phyloP scores from a whole-genome alignment of 2,329 filamentous ascomycete species.

The Lomentospora prolificans region DNA sequence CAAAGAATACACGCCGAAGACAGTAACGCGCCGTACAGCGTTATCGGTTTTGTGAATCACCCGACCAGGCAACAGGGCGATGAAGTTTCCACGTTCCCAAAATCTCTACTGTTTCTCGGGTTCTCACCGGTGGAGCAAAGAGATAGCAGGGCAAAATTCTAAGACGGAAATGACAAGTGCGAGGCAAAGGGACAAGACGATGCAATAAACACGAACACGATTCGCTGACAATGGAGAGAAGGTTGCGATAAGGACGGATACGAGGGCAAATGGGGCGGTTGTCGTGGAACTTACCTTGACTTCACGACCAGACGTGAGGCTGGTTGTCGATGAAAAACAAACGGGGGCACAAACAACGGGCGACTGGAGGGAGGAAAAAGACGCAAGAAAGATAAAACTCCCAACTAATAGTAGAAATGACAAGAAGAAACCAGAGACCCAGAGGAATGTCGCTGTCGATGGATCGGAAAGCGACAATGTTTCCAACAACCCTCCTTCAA shows the following conservation, averaged over 20 bases:
- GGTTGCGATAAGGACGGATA: not conserved
- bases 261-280: not conserved
- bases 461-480: not conserved
- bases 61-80: constrained; percentile 7
- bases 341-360: constrained; percentile 2
- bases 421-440: constrained; percentile 1
- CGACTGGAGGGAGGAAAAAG: not conserved
- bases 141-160: not conserved
- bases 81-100: not conserved
- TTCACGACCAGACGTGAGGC: not conserved
- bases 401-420: constrained; percentile 2
- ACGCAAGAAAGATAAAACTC: not conserved
- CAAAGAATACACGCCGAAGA: not conserved
- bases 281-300: constrained; percentile 4
- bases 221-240: not conserved
- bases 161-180: not conserved
- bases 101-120: not conserved
- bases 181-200: constrained; percentile 1
- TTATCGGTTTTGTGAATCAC: not conserved
- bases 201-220: constrained; percentile 1
- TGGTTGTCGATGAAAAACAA: not conserved
- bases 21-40: not conserved
- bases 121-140: constrained; percentile 4
- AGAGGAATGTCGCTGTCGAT: constrained; percentile 2
- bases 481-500: constrained; percentile 5